phyloP scores from a whole-genome alignment of 352 stramenopile genomes.

The Phytopythium litorale region DNA sequence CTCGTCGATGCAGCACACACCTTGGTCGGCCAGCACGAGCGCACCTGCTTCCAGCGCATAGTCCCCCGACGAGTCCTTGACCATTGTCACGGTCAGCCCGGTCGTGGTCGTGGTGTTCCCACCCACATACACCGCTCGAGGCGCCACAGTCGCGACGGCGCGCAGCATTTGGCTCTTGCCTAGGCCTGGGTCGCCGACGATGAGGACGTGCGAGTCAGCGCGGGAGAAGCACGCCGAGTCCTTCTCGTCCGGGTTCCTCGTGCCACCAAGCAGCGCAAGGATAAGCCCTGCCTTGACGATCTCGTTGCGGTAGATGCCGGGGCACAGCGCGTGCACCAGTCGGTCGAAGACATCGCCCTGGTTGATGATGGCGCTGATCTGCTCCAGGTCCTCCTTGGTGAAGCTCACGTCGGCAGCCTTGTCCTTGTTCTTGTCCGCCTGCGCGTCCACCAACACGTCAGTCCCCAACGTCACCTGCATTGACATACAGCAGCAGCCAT shows the following conservation, averaged over 20 bases:
- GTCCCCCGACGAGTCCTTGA: conserved; percentile 91
- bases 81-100: conserved; percentile 95
- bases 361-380: conserved; percentile 88
- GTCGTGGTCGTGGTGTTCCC: conserved; percentile 96
- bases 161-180: conserved; percentile 96
- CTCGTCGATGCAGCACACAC: conserved; percentile 98
- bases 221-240: conserved; percentile 66
- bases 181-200: conserved; percentile 95
- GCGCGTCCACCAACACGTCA: background rate
- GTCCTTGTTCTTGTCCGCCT: conserved; percentile 44
- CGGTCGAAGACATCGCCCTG: conserved; percentile 92
- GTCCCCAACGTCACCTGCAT: background rate
- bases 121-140: conserved; percentile 95
- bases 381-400: conserved; percentile 89
- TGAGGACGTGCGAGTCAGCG: conserved; percentile 93
- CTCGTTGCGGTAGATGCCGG: conserved; percentile 97
- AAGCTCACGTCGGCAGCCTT: conserved; percentile 69
- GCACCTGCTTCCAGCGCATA: conserved; percentile 91
- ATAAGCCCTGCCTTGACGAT: conserved; percentile 96
- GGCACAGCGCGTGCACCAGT: conserved; percentile 94
- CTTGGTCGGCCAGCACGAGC: conserved; percentile 93
- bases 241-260: conserved; percentile 61
- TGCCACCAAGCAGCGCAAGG: conserved; percentile 94
- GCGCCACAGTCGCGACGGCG: conserved; percentile 87
- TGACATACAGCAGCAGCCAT: background rate